These are phyloP conservation scores for Diaporthe sp. DNA, from an alignment of 2,329 filamentous ascomycete species.

Conservation along the genomic window DNA sequence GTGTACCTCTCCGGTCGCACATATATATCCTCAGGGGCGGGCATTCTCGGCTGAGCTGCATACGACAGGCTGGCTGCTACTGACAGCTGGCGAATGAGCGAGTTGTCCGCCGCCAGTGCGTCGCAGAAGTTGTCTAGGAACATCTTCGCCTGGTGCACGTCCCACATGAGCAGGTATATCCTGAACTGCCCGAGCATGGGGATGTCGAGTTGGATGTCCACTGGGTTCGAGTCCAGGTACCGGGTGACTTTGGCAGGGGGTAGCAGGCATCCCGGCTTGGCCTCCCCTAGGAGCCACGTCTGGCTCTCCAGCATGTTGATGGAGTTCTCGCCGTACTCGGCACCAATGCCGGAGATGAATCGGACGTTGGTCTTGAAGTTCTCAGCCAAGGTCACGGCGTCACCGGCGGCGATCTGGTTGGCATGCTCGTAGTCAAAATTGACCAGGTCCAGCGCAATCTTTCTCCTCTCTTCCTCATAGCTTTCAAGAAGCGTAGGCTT, in stretches of 20 bases:
- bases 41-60: conserved; percentile 64
- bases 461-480: conserved; percentile 62
- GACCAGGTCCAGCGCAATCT: conserved; percentile 56
- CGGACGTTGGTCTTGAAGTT: conserved; percentile 75
- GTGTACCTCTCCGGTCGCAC: conserved; percentile 76
- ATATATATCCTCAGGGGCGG: conserved; percentile 72
- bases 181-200: conserved; percentile 82
- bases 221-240: conserved; percentile 81
- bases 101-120: conserved; percentile 60
- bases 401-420: conserved; percentile 64
- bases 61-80: conserved; percentile 71
- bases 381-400: conserved; percentile 66
- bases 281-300: conserved; percentile 57
- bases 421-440: conserved; percentile 60
- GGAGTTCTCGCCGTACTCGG: conserved; percentile 63
- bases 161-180: conserved; percentile 76
- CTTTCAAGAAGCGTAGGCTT: conserved; percentile 55
- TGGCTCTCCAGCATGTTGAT: conserved; percentile 58
- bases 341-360: conserved; percentile 75
- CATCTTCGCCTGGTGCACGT: conserved; percentile 63
- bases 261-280: conserved; percentile 65
- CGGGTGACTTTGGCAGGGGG: conserved; percentile 77
- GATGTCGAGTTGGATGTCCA: conserved; percentile 82
- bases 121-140: conserved; percentile 72
- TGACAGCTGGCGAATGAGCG: conserved; percentile 69